Evolutionary conservation across 169 alveolate species (phyloP).

Genomic region (Plasmodium coatneyi): DNA sequence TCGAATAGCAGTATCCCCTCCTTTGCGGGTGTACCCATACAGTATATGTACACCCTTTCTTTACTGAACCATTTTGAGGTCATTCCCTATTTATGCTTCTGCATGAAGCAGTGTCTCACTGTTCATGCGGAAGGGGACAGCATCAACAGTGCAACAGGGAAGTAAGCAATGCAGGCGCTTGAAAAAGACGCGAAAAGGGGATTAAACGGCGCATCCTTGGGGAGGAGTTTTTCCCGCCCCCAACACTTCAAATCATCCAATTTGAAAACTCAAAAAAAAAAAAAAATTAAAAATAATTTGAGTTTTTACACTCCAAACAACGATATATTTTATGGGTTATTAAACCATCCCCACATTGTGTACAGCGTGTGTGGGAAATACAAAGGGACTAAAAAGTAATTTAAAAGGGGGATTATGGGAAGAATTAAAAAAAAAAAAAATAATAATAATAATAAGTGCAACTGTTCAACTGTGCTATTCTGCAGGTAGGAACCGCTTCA

Average conservation of each 20-base stretch:
- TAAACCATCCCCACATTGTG: not conserved
- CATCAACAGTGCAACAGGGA: not conserved
- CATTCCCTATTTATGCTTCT: not conserved
- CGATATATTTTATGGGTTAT: not conserved
- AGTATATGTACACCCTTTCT: not conserved
- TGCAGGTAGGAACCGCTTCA: not conserved
- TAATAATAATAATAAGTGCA: not conserved
- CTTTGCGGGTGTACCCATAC: not conserved
- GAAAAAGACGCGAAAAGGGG: not conserved
- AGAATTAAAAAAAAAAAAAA: not conserved
- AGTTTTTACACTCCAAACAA: constrained; percentile 20
- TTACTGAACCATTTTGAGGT: not conserved
- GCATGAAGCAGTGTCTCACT: not conserved
- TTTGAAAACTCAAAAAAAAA: not conserved
- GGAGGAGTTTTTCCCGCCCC: not conserved
- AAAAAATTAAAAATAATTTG: constrained; percentile 5
- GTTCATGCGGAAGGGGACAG: not conserved
- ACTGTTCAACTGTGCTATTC: not conserved
- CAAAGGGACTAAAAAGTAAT: not conserved
- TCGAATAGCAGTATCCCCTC: not conserved
- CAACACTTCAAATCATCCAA: not conserved
- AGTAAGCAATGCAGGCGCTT: not conserved
- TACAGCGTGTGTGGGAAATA: not conserved
- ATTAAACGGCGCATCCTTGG: not conserved
- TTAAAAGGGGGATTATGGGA: not conserved